Evolutionary conservation across 2,329 filamentous ascomycete species (phyloP), one percentile per base, ranked within the genome.

Genomic region (Aspergillus clavatus): DNA sequence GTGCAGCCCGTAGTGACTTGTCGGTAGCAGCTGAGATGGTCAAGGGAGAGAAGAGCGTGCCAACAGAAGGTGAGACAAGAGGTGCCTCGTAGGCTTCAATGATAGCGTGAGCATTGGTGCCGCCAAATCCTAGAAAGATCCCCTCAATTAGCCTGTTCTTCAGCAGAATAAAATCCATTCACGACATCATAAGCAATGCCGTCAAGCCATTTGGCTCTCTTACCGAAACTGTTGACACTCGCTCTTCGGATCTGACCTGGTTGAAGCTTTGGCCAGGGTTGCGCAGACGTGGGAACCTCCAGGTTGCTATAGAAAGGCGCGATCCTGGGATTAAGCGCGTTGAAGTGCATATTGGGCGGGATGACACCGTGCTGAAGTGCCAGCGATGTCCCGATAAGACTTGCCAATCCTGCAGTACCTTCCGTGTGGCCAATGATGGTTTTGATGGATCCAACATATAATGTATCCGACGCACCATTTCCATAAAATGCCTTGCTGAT

Each of bases 71-170:
- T 10, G n/a, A 27, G 24, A 7, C 12, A 11, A 27, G 7, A 8
- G 24, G 12, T 11, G 10, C 10, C 27, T 3, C 24, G 50, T 44
- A 11, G 24, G 7, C 12, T 11, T 66, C 65, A 2, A 75, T 47
- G 12, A 75, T 68, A 2, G 61, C 58, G 46, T 76, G 72, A 0
- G 64, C 67, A 47, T 74, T 75, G 4, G 68, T 66, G 29, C 73
- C 73, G 14, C 72, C 72, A 21, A 69, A 73, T n/a, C n/a, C n/a
- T n/a, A n/a, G n/a, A n/a, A n/a, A n/a, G n/a, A n/a, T n/a, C n/a
- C n/a, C n/a, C n/a, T n/a, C n/a, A n/a, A n/a, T n/a, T n/a, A n/a
- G n/a, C n/a, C n/a, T n/a, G n/a, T n/a, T n/a, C n/a, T n/a, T n/a
- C n/a, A n/a, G n/a, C n/a, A n/a, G n/a, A n/a, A n/a, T n/a, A n/a